These are phyloP conservation scores for Hibiscus tridactylites DNA, from an alignment of 345 rosid genomes.

Conservation along the genomic window DNA sequence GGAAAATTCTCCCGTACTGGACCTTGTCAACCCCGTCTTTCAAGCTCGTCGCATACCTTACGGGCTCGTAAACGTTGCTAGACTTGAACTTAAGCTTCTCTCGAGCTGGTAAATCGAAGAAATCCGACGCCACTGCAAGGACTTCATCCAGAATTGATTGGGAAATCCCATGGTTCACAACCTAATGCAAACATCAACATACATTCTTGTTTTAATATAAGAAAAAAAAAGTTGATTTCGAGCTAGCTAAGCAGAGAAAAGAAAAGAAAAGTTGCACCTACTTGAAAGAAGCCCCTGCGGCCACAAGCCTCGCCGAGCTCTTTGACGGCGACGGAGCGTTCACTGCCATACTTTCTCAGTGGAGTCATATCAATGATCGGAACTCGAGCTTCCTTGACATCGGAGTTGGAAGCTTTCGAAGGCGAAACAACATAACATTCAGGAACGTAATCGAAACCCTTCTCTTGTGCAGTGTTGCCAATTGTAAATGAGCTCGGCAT, in stretches of 20 bases:
- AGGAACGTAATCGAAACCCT: slow-evolving; percentile 28
- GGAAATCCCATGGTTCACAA: slow-evolving; percentile 54
- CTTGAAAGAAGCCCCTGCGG: slow-evolving; percentile 48
- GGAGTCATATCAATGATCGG: slow-evolving; percentile 43
- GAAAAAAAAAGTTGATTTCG: neutral
- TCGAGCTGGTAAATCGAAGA: slow-evolving; percentile 33
- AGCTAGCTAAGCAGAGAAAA: neutral
- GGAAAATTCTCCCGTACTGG: slow-evolving; percentile 60
- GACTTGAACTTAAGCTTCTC: slow-evolving; percentile 52
- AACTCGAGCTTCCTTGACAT: slow-evolving; percentile 13
- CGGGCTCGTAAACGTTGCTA: slow-evolving; percentile 44
- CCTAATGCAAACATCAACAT: slow-evolving; percentile 18
- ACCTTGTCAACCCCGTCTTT: slow-evolving; percentile 43
- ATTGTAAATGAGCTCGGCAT: slow-evolving; percentile 25
- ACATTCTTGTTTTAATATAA: neutral
- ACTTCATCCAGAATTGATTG: slow-evolving; percentile 40
- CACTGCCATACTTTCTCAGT: slow-evolving; percentile 19
- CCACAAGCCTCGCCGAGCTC: slow-evolving; percentile 39
- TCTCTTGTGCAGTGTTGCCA: slow-evolving; percentile 47
- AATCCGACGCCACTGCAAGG: slow-evolving; percentile 28
- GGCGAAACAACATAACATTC: slow-evolving; percentile 30
- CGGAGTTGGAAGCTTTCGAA: slow-evolving; percentile 16
- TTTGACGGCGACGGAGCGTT: slow-evolving; percentile 27
- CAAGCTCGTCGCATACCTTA: slow-evolving; percentile 49
- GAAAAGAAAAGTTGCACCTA: slow-evolving; percentile 13